Base-by-base conservation (phyloP, 768 basidiomycete genomes). In the Tricholoma hemisulphureum region DNA sequence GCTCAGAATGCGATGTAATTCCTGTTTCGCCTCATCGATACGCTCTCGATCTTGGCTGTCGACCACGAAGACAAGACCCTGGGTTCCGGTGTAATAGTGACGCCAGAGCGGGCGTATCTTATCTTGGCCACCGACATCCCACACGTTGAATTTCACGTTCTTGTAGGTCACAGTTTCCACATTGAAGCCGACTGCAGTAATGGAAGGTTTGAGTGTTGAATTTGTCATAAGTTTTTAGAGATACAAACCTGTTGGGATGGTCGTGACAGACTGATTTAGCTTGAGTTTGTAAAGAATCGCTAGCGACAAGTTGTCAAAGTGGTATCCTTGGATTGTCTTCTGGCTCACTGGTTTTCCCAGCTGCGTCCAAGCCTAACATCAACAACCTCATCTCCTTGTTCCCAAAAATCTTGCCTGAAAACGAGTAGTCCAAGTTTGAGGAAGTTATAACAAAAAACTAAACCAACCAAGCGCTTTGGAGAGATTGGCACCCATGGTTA, bases 41-140 rank as follows among this genome's bases (percentile, higher is more conserved):
- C 96, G 85, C 67, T 96, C 94, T 59, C 92, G 79, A 73, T 98
- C 96, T 69, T 94, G 92, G 61, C 93, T 95, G 76, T 98, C 96
- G 57, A 98, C 94, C 57, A 98, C 96, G 70, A 97, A 98, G 55
- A 98, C 95, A 61, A 98, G 86, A 57, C 95, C 96, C 76, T 98
- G 96, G 1, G 96, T 98, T 59, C 96, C 96, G 11, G 96, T 98
- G 78, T 98, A 98, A 75, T 98, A 98, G 75, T 98, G 96, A 76
- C 96, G 83, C 96, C 96, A 98, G 39, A 98, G 80, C 23, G 96
- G 96, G 51, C 96, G 84, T 69, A 98, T 98, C 83, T 98, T 98
- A 80, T 98, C 96, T 77, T 98, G 96, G n/a, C 96, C 96, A 66
- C 96, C 96, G 37, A 98, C 96, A 70, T 97, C 94, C 93, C 94